Evolutionary conservation across 805 yeast genomes (phyloP).

Genomic region (Cyberlindnera bimundalis): DNA sequence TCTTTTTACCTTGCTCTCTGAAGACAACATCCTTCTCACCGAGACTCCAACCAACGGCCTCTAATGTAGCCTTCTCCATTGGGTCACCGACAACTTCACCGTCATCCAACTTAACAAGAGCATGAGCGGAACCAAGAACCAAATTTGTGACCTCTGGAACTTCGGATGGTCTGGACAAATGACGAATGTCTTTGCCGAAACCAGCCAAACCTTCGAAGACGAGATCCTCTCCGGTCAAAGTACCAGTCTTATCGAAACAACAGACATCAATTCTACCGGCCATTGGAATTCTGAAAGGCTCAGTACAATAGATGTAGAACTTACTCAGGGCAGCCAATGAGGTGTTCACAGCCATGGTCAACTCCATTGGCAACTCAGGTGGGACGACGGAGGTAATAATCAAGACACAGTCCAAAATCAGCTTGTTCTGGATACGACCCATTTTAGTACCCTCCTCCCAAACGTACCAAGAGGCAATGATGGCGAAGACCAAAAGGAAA

Average conservation of each 20-base stretch:
- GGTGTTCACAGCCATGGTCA: slow-evolving; percentile 95
- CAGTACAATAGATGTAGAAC: slow-evolving; percentile 91
- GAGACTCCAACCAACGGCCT: slow-evolving; percentile 82
- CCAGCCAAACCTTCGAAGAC: slow-evolving; percentile 97
- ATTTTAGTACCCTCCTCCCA: slow-evolving; percentile 96
- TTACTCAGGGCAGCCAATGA: slow-evolving; percentile 86
- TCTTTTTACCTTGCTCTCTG: slow-evolving; percentile 34
- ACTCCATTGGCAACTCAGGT: slow-evolving; percentile 98
- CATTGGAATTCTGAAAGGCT: slow-evolving; percentile 95
- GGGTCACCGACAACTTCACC: slow-evolving; percentile 99
- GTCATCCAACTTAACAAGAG: slow-evolving; percentile 88
- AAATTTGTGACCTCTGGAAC: slow-evolving; percentile 68
- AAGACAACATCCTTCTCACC: slow-evolving; percentile 70
- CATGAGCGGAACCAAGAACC: slow-evolving; percentile 93
- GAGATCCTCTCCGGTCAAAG: slow-evolving; percentile 94
- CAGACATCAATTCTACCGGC: slow-evolving; percentile 98
- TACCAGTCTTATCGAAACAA: slow-evolving; percentile 98
- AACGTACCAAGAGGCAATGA: slow-evolving; percentile 95
- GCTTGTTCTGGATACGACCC: slow-evolving; percentile 93
- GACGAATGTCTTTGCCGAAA: slow-evolving; percentile 49
- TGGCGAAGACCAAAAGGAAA: slow-evolving; percentile 85
- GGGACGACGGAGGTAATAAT: slow-evolving; percentile 98
- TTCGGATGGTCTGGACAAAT: slow-evolving; percentile 50
- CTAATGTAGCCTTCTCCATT: slow-evolving; percentile 95
- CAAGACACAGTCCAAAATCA: slow-evolving; percentile 91